Evolutionary conservation across 2,329 filamentous ascomycete genomes (phyloP), one percentile per base, ranked within the genome.

Genomic region (Capronia coronata): DNA sequence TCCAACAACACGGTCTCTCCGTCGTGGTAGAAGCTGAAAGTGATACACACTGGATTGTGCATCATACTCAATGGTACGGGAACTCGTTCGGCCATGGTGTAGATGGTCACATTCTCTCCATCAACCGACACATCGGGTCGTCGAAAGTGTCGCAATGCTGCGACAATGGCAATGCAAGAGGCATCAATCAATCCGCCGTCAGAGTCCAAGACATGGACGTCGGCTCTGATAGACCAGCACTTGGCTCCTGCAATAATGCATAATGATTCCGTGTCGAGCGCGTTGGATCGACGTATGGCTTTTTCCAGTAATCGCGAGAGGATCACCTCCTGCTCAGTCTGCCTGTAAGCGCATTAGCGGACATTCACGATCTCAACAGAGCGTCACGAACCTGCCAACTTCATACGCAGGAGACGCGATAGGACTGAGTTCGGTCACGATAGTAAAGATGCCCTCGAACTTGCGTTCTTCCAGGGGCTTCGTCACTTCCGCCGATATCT

Each of bases 401-500:
- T 96, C 90, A 69, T 94, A 94, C 27, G 86, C 83, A 11, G 93
- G 89, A 40, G 88, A 89, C 22, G 87, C 85, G 83, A 97, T 94
- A 42, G 91, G 88, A 55, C 86, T 88, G 62, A 98, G 80, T 67
- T 97, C 93, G 48, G 90, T 86, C 46, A 83, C 79, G 65, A 97
- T 96, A 60, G 83, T 89, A 74, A 97, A 97, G 67, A 94, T 79
- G 66, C 93, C 93, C 67, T 97, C 93, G 65, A 95, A 95, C 52
- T 90, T 91, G 56, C 91, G 84, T 70, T 97, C 91, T 46, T 84
- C 70, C 64, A 84, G 87, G 37, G 93, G 91, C 32, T 86, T 82
- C 9, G 86, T 86, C 54, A 97, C 86, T 71, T 95, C 87, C 56
- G 89, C 86, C 2, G 89, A 91, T 52, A 94, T 84, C 55, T 87